Conservation (phyloP, 2,329 filamentous ascomycete genomes). For the Xylariomycetidae sp. region DNA sequence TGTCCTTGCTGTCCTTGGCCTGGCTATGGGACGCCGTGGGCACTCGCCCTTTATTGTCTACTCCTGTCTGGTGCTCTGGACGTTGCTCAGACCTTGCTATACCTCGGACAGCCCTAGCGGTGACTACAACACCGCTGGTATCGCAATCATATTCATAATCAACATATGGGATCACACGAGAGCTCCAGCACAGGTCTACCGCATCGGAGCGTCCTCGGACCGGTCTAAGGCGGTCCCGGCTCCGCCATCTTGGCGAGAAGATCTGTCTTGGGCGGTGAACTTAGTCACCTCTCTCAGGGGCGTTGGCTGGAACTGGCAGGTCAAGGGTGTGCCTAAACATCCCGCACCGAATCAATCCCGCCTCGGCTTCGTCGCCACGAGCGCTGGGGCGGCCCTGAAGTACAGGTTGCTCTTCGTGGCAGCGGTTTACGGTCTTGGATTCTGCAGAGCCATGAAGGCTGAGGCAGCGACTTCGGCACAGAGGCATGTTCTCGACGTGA, state of each 20-base stretch:
- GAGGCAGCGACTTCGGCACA: neutral
- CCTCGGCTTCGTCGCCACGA: slow-evolving; percentile 3
- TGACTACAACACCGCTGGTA: slow-evolving; percentile 6
- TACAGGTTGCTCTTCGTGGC: slow-evolving; percentile 3
- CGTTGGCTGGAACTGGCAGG: slow-evolving; percentile 14
- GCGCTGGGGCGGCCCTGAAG: slow-evolving; percentile 2
- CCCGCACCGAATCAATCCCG: slow-evolving; percentile 2
- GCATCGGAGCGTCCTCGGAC: slow-evolving; percentile 2
- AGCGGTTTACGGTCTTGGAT: slow-evolving; percentile 8
- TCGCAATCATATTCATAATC: slow-evolving; percentile 2
- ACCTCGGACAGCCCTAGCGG: slow-evolving; percentile 5
- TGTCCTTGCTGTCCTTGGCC: no score
- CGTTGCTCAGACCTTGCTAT: slow-evolving; percentile 5
- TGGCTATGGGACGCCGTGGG: no score
- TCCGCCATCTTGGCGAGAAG: slow-evolving; percentile 5
- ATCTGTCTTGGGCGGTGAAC: slow-evolving; percentile 6
- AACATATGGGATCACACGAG: slow-evolving; percentile 4
- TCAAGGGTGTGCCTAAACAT: slow-evolving; percentile 10
- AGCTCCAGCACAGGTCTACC: slow-evolving; percentile 5
- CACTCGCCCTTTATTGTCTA: no score
- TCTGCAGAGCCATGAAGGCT: slow-evolving; percentile 6
- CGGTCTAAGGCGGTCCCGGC: slow-evolving; percentile 1
- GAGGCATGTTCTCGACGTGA: slow-evolving; percentile 1
- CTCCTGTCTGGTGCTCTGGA: slow-evolving; percentile 1
- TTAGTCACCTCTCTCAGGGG: slow-evolving; percentile 7